Evolutionary conservation across 495 filamentous ascomycete species (phyloP), one percentile per base, ranked within the genome.

Genomic region (Penicillium psychrofluorescens): DNA sequence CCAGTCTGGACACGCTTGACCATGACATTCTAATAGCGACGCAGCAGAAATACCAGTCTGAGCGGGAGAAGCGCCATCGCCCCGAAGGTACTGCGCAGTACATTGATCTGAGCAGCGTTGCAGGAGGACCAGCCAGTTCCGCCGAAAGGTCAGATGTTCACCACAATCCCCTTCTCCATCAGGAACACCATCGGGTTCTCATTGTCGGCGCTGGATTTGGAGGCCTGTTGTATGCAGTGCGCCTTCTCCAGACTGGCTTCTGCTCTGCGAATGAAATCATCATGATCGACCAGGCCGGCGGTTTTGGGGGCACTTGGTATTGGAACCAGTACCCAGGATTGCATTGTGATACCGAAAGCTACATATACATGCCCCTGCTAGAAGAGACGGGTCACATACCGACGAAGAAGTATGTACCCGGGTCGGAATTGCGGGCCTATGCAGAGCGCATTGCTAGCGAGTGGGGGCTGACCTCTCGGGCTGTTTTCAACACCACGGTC

Each of bases 331-430:
- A 62, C 30, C 62, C 62, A 4, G 62, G 62, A 1, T 14, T 58
- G 8, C 51, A 51, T 43, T 58, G 55, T 14, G 58, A 62, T 38
- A 38, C 44, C 7, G 59, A 62, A 15, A 58, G 55, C 29, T 56
- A 55, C 16, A 42, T 51, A 11, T 63, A 65, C 36, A 43, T 82
- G 58, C 76, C 78, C 0, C 53, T 78, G 9, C 59, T 81, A 13
- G 77, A 82, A 36, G 77, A 80, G 51, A 80, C 67, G 8, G 77
- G 70, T 0, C 79, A 74, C 46, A 62, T 78, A 40, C 77, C 77
- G 1, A 63, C 52, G 29, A 56, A 64, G 27, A 49, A 54, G 29
- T 63, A 65, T 29, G 44, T 44, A 0, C 36, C 39, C 7, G 54
- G 58, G 1, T 14, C 40, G 6, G 59, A 63, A 41, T 41, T 63